Evolutionary conservation across 148 eudicot genomes (phyloP).

Genomic region (Tetragonia tetragonoides): DNA sequence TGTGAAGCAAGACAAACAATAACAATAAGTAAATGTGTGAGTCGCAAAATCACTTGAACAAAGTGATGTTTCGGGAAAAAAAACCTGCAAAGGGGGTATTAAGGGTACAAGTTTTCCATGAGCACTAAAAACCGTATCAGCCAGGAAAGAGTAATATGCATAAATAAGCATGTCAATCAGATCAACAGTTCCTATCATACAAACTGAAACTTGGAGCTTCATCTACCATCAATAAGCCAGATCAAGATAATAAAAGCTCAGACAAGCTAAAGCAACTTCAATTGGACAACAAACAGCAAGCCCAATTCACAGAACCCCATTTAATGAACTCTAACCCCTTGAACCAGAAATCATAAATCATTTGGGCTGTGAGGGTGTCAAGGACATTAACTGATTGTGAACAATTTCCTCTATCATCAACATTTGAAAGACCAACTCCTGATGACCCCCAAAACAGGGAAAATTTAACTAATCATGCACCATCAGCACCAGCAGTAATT

Average conservation of each 20-base stretch:
- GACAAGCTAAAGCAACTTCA: not conserved
- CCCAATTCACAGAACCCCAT: not conserved
- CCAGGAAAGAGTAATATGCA: not conserved
- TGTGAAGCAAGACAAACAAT: conserved; percentile 32
- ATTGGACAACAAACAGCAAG: too few species aligned
- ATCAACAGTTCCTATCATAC: not conserved
- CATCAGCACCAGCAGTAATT: too few species aligned
- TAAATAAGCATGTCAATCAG: not conserved
- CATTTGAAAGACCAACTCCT: too few species aligned
- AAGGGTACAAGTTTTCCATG: not conserved
- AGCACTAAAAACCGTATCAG: not conserved
- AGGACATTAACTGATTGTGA: too few species aligned
- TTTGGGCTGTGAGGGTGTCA: not conserved
- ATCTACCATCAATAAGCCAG: not conserved
- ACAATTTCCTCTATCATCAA: too few species aligned
- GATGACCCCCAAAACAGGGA: too few species aligned
- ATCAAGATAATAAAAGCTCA: not conserved
- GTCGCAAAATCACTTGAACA: not conserved
- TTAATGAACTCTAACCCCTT: not conserved
- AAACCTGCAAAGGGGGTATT: not conserved
- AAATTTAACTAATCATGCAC: too few species aligned
- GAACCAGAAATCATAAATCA: not conserved
- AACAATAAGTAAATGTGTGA: conserved; percentile 3
- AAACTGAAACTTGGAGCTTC: not conserved
- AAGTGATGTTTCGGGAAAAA: not conserved